phyloP scores from a whole-genome alignment of 129 eudicot species.

The Heracleum sosnowskyi region DNA sequence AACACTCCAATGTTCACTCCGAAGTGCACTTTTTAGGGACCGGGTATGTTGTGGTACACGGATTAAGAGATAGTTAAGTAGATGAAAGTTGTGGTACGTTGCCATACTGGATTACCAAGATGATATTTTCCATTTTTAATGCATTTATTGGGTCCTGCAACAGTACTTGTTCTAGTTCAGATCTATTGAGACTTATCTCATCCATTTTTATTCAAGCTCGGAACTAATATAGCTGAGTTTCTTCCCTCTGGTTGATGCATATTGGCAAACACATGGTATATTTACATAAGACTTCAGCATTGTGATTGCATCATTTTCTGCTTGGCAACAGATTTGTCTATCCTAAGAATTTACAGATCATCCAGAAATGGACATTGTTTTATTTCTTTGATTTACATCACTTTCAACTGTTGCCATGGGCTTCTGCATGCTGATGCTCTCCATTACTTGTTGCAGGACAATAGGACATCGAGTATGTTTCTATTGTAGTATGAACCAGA shows the following conservation, averaged over 20 bases:
- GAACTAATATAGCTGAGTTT: background rate
- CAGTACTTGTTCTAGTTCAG: background rate
- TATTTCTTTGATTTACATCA: background rate
- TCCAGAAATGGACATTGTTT: background rate
- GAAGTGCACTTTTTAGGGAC: too few species aligned
- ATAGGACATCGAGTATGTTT: background rate
- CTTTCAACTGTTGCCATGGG: background rate
- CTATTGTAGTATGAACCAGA: background rate
- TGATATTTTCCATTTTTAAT: background rate
- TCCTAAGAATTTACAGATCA: background rate
- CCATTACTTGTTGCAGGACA: constrained; percentile 22
- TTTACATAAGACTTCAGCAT: background rate
- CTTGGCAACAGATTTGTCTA: background rate
- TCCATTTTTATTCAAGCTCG: background rate
- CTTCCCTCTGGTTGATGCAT: background rate
- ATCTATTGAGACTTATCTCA: background rate
- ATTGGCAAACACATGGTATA: background rate
- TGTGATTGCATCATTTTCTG: background rate
- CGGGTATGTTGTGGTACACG: too few species aligned
- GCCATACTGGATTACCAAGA: background rate
- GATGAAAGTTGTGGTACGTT: too few species aligned
- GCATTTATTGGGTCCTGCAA: background rate
- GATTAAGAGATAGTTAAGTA: too few species aligned
- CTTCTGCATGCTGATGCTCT: constrained; percentile 5
- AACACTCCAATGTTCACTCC: too few species aligned